Evolutionary conservation across 345 rosid species (phyloP), one percentile per base, ranked within the genome.

Genomic region (Firmiana major): DNA sequence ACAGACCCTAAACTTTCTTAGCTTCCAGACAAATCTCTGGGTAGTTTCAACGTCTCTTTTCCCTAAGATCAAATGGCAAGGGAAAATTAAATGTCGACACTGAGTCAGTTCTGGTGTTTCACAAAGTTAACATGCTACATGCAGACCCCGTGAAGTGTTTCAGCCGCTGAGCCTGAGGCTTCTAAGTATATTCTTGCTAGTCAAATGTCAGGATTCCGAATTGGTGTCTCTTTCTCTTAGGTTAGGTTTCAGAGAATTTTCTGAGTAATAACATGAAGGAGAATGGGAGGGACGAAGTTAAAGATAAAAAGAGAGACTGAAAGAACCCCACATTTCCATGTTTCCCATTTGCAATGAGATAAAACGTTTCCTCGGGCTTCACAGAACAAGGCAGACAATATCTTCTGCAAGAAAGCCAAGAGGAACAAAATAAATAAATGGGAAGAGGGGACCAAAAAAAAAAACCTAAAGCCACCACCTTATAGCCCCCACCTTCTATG

Each of bases 301-400:
- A 11, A 72, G 77, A 75, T 71, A 67, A 78, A 74, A 78, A 19
- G 62, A 73, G 13, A 77, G 63, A 74, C 45, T 17, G 45, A 65
- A 28, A 78, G 65, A 78, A 42, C 65, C 70, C 78, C 63, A 78
- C 80, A 67, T 66, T 28, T 67, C 73, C 68, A 68, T 80, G 64
- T 62, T 36, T 59, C 71, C 62, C 53, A 79, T 63, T 19, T 46
- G 70, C 66, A 66, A 69, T 55, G 49, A 78, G 82, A 78, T 58
- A 46, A 67, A 64, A n/a, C 24, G 24, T 81, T 68, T 78, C 21
- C 57, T 68, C 28, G 79, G 85, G 82, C 65, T 83, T 83, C 81
- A 76, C 80, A 79, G 77, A 86, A 73, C 78, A 72, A 82, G 68
- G 86, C 83, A 73, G 78, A 78, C 83, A 81, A 70, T 78, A 80